Evolutionary conservation across 106 monocot species (phyloP), one percentile per base, ranked within the genome.

Genomic region (Ottelia alismoides): DNA sequence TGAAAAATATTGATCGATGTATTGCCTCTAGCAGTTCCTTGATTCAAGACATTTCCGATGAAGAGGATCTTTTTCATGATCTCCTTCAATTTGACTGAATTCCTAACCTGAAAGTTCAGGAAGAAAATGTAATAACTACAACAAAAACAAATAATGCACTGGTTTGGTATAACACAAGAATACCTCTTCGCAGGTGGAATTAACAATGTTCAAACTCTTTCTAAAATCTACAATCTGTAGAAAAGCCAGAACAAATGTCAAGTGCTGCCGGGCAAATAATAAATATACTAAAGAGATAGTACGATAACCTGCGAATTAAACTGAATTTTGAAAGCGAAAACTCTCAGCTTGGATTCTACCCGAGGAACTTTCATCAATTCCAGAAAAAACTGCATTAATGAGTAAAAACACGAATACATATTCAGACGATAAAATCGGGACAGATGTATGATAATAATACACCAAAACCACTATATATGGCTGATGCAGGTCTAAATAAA

Each of bases 341-440:
- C 79, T 53, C 76, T 65, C 45, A 85, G 27, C 63, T 85, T 85
- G 14, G 84, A 79, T 62, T 85, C 84, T 49, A 85, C 79, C 18
- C 84, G 68, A 53, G 84, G 84, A 58, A 85, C 79, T 66, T 79
- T 85, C 84, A 85, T 85, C 66, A 85, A 63, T 51, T 79, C 84
- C 56, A 85, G 21, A 56, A 85, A 85, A 49, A 69, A 85, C 84
- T 85, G n/a, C n/a, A n/a, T n/a, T n/a, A n/a, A n/a, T n/a, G n/a
- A n/a, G n/a, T n/a, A n/a, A n/a, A n/a, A n/a, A n/a, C n/a, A n/a
- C n/a, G n/a, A n/a, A n/a, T n/a, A n/a, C n/a, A n/a, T n/a, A n/a
- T n/a, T n/a, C n/a, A n/a, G n/a, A n/a, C n/a, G n/a, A n/a, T n/a
- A n/a, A n/a, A n/a, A n/a, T n/a, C n/a, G n/a, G n/a, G n/a, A n/a